These are phyloP conservation scores for Phoenix roebelenii DNA, from an alignment of 176 grass and related monocot genomes.

Conservation along the genomic window DNA sequence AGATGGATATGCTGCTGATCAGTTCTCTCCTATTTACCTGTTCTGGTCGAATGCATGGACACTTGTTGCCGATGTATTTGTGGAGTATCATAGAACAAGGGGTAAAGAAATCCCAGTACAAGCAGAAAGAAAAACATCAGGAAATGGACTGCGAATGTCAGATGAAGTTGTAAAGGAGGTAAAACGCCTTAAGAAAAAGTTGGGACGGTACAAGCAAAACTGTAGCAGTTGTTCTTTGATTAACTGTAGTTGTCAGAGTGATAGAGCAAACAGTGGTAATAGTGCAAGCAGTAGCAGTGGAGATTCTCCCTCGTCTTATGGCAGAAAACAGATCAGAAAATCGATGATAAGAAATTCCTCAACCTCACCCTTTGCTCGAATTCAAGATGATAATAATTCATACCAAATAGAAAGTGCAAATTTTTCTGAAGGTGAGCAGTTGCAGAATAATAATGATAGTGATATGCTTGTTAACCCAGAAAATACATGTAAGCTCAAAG, in stretches of 20 bases:
- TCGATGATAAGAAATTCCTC: slow-evolving; percentile 26
- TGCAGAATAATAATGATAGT: slow-evolving; percentile 12
- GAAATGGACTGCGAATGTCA: slow-evolving; percentile 57
- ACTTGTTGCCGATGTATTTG: slow-evolving; percentile 87
- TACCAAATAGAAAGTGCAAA: slow-evolving; percentile 14
- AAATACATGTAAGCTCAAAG: slow-evolving; percentile 6
- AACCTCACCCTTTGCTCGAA: slow-evolving; percentile 28
- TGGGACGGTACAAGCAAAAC: slow-evolving; percentile 72
- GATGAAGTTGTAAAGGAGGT: slow-evolving; percentile 98
- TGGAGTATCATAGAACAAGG: slow-evolving; percentile 64
- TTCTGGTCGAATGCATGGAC: slow-evolving; percentile 92
- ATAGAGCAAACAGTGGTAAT: slow-evolving; percentile 79
- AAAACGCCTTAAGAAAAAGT: slow-evolving; percentile 93
- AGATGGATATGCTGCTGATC: slow-evolving; percentile 29
- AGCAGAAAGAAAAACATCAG: slow-evolving; percentile 31
- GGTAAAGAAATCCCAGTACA: slow-evolving; percentile 38
- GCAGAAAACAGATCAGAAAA: slow-evolving; percentile 78
- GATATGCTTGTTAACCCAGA: not conserved
- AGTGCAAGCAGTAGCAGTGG: slow-evolving; percentile 86
- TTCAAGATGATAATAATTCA: slow-evolving; percentile 21
- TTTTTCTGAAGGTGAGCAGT: slow-evolving; percentile 27
- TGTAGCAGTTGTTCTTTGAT: slow-evolving; percentile 81
- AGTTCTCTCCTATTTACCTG: slow-evolving; percentile 43
- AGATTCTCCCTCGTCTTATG: slow-evolving; percentile 33
- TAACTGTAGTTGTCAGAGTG: slow-evolving; percentile 94